Base-by-base conservation (phyloP, 2,329 filamentous ascomycete genomes). In the Cucurbitaria berberidis region DNA sequence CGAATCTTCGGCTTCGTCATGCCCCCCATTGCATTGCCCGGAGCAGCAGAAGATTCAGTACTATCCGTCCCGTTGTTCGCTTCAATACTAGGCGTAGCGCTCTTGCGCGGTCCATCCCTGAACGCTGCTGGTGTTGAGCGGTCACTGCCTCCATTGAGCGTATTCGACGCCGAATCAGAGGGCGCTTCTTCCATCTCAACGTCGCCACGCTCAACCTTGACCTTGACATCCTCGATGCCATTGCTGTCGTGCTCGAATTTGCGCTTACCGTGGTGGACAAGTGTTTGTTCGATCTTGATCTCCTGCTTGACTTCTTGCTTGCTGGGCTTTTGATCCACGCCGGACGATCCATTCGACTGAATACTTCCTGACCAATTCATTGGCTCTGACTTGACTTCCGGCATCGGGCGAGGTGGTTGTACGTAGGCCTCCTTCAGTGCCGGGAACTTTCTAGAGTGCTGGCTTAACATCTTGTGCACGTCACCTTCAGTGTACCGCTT, bases 401-500 rank as follows among this genome's bases (percentile, higher is more conserved):
- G 48, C 19, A 48, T 60, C 38, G 60, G 66, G 40, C 55, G 56
- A 35, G 63, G 62, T 22, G 55, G 55, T 46, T 60, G 62, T 38
- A 57, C 44, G 44, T 62, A 69, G 16, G 57, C 67, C 32, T 60
- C 64, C 45, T 60, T 66, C 30, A 67, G 68, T 7, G 71, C 70
- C 18, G 70, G 70, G 51, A 75, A 80, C 6, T 65, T 64, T 35
- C 69, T 75, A 24, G 84, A 82, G 36, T 83, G 82, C 58, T 78
- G 80, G 38, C 77, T 75, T 15, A 89, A 77, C 66, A 88, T 78
- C 19, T 65, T 75, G 53, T 79, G 68, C 1, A 89, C 69, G 66
- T 89, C 80, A 11, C 85, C 93, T 36, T 85, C 82, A 0, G 90
- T 96, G 73, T 95, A 96, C 9, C 88, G 80, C 57, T 89, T 84